Evolutionary conservation across 2,329 filamentous ascomycete species (phyloP).

Genomic region (Talaromyces rugulosus): DNA sequence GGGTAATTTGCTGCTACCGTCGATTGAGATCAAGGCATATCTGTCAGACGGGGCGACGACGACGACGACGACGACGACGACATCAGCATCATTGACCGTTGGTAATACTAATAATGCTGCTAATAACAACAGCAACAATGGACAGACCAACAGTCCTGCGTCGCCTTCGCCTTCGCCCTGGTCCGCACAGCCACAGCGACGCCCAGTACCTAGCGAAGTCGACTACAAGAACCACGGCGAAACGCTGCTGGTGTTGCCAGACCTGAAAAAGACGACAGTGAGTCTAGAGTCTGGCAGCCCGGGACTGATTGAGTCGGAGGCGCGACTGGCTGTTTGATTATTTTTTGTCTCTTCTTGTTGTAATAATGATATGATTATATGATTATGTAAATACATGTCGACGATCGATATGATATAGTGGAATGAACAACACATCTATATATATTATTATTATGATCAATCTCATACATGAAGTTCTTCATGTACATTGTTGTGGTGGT

Average conservation of each 20-base stretch:
- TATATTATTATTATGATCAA: neutral
- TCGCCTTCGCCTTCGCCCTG: neutral
- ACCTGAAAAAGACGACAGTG: slow-evolving; percentile 68
- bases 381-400: neutral
- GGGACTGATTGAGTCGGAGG: slow-evolving; percentile 13
- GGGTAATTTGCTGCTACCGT: slow-evolving; percentile 73
- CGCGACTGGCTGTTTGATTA: slow-evolving; percentile 2
- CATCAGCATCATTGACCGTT: slow-evolving; percentile 20
- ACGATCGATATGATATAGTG: neutral
- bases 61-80: neutral
- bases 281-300: slow-evolving; percentile 27
- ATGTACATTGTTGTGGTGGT: neutral
- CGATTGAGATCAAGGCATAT: slow-evolving; percentile 68
- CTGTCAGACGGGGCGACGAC: slow-evolving; percentile 23
- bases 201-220: slow-evolving; percentile 62
- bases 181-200: slow-evolving; percentile 21
- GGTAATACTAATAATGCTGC: slow-evolving; percentile 9
- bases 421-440: neutral
- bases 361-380: neutral
- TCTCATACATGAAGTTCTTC: neutral
- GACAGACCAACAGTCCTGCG: neutral
- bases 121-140: neutral
- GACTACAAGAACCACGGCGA: slow-evolving; percentile 76
- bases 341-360: neutral
- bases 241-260: slow-evolving; percentile 68